phyloP scores from a whole-genome alignment of 202 grass and related monocot genomes.

The Schoenoplectus tabernaemontani region DNA sequence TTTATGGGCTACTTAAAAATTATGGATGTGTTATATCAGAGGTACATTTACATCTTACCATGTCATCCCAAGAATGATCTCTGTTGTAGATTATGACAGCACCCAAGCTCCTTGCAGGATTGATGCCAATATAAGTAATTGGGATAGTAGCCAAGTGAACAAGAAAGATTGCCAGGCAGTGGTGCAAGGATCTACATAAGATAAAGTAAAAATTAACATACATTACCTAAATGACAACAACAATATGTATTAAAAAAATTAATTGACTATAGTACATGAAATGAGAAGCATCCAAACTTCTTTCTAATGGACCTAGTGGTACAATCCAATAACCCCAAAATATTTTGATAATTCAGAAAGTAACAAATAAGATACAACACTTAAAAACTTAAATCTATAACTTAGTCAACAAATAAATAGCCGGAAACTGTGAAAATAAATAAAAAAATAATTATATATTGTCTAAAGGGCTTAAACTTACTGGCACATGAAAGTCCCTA shows the following conservation, averaged over 20 bases:
- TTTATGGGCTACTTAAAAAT: background rate
- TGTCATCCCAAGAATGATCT: constrained; percentile 57
- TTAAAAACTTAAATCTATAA: background rate
- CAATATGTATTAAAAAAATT: background rate
- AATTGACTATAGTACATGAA: background rate
- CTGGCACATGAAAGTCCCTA: constrained; percentile 75
- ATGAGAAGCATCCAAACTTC: too few species aligned
- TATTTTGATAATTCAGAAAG: background rate
- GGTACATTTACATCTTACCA: constrained; percentile 27
- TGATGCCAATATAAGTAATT: constrained; percentile 86
- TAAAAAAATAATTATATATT: background rate
- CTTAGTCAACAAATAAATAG: background rate
- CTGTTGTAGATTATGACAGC: constrained; percentile 82
- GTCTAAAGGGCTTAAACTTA: constrained; percentile 15
- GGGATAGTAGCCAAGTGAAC: constrained; percentile 91
- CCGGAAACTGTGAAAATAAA: background rate
- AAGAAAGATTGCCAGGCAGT: constrained; percentile 80
- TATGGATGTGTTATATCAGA: background rate
- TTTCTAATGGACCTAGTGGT: background rate
- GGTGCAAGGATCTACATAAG: constrained; percentile 59
- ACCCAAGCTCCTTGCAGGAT: constrained; percentile 69
- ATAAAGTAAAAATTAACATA: background rate
- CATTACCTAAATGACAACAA: background rate
- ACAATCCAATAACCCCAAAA: background rate
- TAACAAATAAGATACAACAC: background rate